These are phyloP conservation scores for Arthrocladium fulminans DNA, from an alignment of 2,329 filamentous ascomycete genomes.

Conservation along the genomic window DNA sequence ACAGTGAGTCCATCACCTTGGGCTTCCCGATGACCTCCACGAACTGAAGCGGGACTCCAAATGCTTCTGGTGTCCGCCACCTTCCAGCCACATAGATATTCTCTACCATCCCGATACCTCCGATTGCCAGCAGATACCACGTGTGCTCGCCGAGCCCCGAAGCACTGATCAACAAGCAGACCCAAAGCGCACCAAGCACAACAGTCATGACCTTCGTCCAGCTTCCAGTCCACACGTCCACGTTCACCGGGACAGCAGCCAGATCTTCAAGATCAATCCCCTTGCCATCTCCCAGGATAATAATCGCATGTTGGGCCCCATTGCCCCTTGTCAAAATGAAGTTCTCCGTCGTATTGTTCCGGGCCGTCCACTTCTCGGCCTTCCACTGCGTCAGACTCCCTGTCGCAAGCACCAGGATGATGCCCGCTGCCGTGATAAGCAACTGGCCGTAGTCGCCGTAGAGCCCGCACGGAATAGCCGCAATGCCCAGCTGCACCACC, in stretches of 20 bases:
- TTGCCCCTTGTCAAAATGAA: conserved; percentile 31
- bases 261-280: conserved; percentile 35
- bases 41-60: conserved; percentile 26
- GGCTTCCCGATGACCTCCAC: conserved; percentile 23
- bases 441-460: conserved; percentile 31
- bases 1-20: conserved; percentile 29
- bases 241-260: conserved; percentile 18
- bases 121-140: conserved; percentile 32
- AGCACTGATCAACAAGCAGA: conserved; percentile 31
- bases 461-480: conserved; percentile 26
- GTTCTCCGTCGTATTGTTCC: conserved; percentile 21
- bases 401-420: conserved; percentile 26
- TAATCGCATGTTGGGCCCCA: conserved; percentile 30
- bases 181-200: conserved; percentile 28
- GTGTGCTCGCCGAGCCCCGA: conserved; percentile 27
- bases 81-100: conserved; percentile 29
- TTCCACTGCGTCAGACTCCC: conserved; percentile 34
- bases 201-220: conserved; percentile 18
- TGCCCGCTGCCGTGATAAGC: conserved; percentile 30
- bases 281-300: conserved; percentile 26
- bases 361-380: conserved; percentile 33
- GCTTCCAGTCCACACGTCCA: conserved; percentile 11
- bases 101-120: conserved; percentile 32
- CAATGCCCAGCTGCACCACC: conserved; percentile 27
- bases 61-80: conserved; percentile 24